Percentiles rank a stretch among this genome's conserved stretches.
phyloP scores from a whole-genome alignment of 139 green algal genomes.

The Coelastrella sp. region DNA sequence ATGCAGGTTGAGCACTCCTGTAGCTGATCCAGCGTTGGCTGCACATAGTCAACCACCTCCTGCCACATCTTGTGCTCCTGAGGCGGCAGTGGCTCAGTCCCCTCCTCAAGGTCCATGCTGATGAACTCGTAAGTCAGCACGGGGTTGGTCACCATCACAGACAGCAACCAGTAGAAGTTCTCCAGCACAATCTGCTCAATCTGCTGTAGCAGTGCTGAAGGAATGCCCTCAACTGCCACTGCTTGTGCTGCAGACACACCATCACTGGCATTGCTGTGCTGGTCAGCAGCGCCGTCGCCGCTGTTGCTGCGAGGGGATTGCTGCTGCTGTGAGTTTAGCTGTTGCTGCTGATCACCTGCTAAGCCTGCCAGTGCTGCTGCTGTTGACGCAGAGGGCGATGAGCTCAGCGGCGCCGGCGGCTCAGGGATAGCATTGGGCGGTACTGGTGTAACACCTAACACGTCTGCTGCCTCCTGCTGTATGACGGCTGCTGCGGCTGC shows the following conservation, averaged over 20 bases:
- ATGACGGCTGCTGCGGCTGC: slow-evolving; percentile 22
- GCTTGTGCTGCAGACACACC: not conserved
- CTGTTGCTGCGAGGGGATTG: not conserved
- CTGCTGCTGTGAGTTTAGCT: not conserved
- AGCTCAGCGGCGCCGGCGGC: not conserved
- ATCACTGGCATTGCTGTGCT: slow-evolving; percentile 2
- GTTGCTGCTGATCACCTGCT: not conserved
- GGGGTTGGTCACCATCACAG: slow-evolving; percentile 28
- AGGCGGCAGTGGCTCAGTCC: not conserved
- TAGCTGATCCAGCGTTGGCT: slow-evolving; percentile 9
- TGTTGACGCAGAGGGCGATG: not conserved
- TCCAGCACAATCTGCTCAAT: slow-evolving; percentile 39
- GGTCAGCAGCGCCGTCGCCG: not conserved
- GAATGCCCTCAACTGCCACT: slow-evolving; percentile 1
- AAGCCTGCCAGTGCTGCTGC: not conserved
- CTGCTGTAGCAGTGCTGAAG: slow-evolving; percentile 3
- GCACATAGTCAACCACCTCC: not conserved
- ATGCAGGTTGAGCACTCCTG: slow-evolving; percentile 41
- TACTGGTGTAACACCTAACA: slow-evolving; percentile 1
- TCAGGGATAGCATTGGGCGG: slow-evolving; percentile 13
- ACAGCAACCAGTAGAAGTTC: slow-evolving; percentile 51
- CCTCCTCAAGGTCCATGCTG: slow-evolving; percentile 2
- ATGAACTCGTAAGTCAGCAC: slow-evolving; percentile 49
- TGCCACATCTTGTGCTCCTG: slow-evolving; percentile 31
- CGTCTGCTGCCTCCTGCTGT: slow-evolving; percentile 40